Conservation (phyloP, 257 asterid genomes). For the Schizonepeta tenuifolia region DNA sequence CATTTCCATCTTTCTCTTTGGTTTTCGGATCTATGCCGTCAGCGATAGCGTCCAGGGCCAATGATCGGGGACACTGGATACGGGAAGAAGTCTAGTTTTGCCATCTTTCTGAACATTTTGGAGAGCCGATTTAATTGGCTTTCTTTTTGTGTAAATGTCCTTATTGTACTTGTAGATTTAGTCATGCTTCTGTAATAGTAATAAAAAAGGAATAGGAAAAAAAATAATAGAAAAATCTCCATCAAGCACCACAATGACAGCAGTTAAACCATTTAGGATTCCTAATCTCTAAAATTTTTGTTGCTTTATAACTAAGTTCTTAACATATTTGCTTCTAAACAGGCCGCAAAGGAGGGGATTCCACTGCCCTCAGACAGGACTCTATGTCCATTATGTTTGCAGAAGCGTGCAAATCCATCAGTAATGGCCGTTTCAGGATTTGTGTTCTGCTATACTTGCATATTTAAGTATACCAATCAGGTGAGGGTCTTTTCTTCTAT, state of each 20-base stretch:
- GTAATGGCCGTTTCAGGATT: constrained; percentile 89
- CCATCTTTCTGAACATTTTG: constrained; percentile 15
- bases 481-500: constrained; percentile 46
- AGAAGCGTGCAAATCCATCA: constrained; percentile 90
- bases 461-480: constrained; percentile 90
- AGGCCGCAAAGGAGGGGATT: constrained; percentile 96
- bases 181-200: neutral
- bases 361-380: constrained; percentile 82
- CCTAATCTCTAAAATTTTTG: neutral
- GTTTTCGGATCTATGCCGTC: too few relatives aligned
- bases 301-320: neutral
- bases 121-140: neutral
- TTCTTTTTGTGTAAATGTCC: neutral
- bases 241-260: neutral
- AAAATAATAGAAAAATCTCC: too few relatives aligned
- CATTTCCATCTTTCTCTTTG: neutral
- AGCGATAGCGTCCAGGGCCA: too few relatives aligned
- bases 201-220: neutral
- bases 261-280: neutral
- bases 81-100: too few relatives aligned
- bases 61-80: too few relatives aligned
- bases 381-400: constrained; percentile 82
- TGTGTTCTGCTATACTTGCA: constrained; percentile 95
- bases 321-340: constrained; percentile 31
- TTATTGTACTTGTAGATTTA: too few relatives aligned